Percentiles rank a stretch among this genome's conserved stretches.
Conservation (phyloP, 352 stramenopile genomes). For the Globisporangium nodosum region DNA sequence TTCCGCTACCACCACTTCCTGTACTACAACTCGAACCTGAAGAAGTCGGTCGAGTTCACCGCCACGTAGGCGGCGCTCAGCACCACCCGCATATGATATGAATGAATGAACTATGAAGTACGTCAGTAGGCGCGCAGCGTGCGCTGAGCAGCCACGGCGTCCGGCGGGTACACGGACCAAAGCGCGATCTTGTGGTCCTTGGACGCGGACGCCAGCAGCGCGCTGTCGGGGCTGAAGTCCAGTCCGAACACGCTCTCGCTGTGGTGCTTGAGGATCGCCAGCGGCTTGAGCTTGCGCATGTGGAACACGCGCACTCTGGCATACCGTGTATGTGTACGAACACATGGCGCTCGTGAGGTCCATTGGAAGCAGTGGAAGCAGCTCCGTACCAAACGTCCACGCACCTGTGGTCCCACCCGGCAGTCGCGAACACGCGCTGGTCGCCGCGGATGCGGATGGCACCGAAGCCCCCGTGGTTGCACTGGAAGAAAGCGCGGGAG, state of each 20-base stretch:
- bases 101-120: background rate
- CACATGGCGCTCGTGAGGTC: background rate
- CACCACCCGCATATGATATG: background rate
- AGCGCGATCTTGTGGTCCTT: slow-evolving; percentile 78
- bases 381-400: background rate
- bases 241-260: slow-evolving; percentile 66
- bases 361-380: background rate
- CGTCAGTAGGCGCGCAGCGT: slow-evolving; percentile 29
- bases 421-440: slow-evolving; percentile 74
- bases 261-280: slow-evolving; percentile 80
- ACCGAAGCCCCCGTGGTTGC: slow-evolving; percentile 57
- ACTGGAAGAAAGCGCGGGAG: slow-evolving; percentile 43
- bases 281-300: slow-evolving; percentile 58
- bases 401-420: slow-evolving; percentile 70
- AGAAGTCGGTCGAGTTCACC: slow-evolving; percentile 83
- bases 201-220: slow-evolving; percentile 58
- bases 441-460: slow-evolving; percentile 58
- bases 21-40: slow-evolving; percentile 87
- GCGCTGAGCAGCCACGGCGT: slow-evolving; percentile 14
- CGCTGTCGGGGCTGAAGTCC: slow-evolving; percentile 59
- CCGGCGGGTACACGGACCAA: slow-evolving; percentile 70
- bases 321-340: no score
- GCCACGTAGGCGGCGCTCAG: slow-evolving; percentile 11
- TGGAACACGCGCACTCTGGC: slow-evolving; percentile 65
- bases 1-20: slow-evolving; percentile 86